phyloP scores from a whole-genome alignment of 2,329 filamentous ascomycete species.

The Colletotrichum tofieldiae region DNA sequence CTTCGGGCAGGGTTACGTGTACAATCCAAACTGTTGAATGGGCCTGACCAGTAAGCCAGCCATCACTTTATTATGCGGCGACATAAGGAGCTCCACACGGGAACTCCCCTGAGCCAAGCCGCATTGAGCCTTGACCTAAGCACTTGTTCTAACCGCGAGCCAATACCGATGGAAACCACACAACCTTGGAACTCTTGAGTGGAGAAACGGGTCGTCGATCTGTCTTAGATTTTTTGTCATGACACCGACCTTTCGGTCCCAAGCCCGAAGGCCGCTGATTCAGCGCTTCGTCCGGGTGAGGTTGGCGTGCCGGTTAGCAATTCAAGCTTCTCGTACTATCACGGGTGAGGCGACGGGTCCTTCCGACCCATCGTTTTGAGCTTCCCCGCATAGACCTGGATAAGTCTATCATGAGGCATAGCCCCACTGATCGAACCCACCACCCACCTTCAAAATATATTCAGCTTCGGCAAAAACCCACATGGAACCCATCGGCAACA shows the following conservation, averaged over 20 bases:
- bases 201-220: neutral
- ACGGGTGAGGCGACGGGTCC: neutral
- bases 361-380: neutral
- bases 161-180: neutral
- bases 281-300: slow-evolving; percentile 22
- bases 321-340: neutral
- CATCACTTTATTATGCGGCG: neutral
- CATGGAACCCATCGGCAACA: too few relatives aligned
- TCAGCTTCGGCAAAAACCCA: too few relatives aligned
- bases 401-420: neutral
- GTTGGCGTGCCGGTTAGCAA: neutral
- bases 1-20: neutral
- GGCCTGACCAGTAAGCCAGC: neutral
- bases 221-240: slow-evolving; percentile 17
- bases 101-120: slow-evolving; percentile 4
- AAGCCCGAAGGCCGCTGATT: slow-evolving; percentile 20
- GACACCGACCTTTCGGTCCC: neutral
- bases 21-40: neutral
- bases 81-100: neutral
- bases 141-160: neutral
- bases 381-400: neutral
- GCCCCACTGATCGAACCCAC: too few relatives aligned
- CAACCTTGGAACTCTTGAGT: too few relatives aligned
- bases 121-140: neutral
- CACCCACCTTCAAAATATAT: too few relatives aligned